Evolutionary conservation across 139 green algal genomes (phyloP), one percentile per base, ranked within the genome.

Genomic region (Chlamydomonas asymmetrica): DNA sequence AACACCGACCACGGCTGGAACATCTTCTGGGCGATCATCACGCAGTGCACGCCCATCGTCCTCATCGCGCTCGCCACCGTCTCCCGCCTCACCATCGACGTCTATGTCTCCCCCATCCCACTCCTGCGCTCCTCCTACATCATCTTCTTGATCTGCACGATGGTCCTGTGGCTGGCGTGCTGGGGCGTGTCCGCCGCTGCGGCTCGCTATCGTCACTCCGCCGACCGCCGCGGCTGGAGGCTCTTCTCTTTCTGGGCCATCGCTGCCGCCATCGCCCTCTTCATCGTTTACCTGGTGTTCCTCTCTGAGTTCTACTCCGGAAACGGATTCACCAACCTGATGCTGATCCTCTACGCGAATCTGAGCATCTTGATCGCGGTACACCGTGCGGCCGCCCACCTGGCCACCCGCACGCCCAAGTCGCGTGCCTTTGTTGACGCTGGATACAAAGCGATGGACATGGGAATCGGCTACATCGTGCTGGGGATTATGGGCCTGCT

Each of bases 321-420:
- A 41, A 73, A 37, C 45, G 74, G 74, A 4, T 39, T 72, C 32
- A 25, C 48, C 66, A 84, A 87, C 74, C 66, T 87, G 40, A 5
- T 71, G 5, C 66, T 80, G 35, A 77, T 87, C 54, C 7, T 78
- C 27, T 87, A 84, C 57, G 73, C 72, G 65, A 84, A 87, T 56
- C 32, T 78, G 13, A 66, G 67, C 20, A n/a, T 87, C 23, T 27
- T 81, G 25, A 61, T 78, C 34, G 64, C 66, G 1, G 41, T 48
- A 22, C 75, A 81, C 48, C 66, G 66, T 23, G 29, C 43, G 4
- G 34, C 63, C 18, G 71, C 63, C 39, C 34, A 76, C 40, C 3
- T 73, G 16, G 59, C 60, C 4, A 73, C 45, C 2, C 67, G 76
- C 45, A 66, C 68, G 4, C 37, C 41, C 4, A 3, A 4, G 13